Conservation (phyloP, 1,284 basidiomycete genomes). For the Phellopilus nigrolimitatus region DNA sequence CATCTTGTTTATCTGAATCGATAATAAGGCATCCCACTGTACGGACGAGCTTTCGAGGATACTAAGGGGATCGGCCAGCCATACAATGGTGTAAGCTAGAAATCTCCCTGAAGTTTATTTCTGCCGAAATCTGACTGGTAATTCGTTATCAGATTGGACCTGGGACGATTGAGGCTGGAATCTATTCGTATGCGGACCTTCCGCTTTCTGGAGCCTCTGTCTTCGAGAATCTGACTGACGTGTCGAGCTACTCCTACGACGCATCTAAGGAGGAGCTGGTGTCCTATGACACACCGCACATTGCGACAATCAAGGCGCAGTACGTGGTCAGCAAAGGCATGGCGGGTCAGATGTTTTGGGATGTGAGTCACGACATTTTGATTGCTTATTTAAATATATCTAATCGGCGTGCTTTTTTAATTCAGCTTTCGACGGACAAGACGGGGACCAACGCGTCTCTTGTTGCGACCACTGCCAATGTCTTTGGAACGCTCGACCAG, state of each 20-base stretch:
- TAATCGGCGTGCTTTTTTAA: constrained; percentile 31
- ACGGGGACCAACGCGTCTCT: constrained; percentile 47
- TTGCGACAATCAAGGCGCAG: constrained; percentile 69
- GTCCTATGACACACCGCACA: constrained; percentile 78
- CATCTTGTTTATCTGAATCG: neutral
- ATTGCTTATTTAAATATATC: neutral
- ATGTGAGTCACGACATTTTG: constrained; percentile 36
- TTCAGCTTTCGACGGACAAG: constrained; percentile 62
- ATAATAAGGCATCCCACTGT: constrained; percentile 70
- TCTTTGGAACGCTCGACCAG: constrained; percentile 52
- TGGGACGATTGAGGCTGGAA: constrained; percentile 63
- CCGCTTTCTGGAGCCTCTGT: constrained; percentile 64
- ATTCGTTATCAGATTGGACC: constrained; percentile 67
- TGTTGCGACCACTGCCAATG: constrained; percentile 42
- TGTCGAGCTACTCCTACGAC: constrained; percentile 80
- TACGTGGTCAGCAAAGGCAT: constrained; percentile 66
- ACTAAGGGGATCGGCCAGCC: constrained; percentile 72
- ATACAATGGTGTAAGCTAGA: constrained; percentile 59
- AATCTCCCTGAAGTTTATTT: neutral
- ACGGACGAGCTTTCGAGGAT: constrained; percentile 80
- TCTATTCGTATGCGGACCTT: constrained; percentile 74
- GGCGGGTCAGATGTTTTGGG: constrained; percentile 82
- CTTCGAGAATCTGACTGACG: constrained; percentile 66
- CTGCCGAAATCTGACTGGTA: neutral
- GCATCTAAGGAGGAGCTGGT: constrained; percentile 57